Evolutionary conservation across 805 yeast species (phyloP), one percentile per base, ranked within the genome.

Genomic region (Diddensiella santjacobensis): DNA sequence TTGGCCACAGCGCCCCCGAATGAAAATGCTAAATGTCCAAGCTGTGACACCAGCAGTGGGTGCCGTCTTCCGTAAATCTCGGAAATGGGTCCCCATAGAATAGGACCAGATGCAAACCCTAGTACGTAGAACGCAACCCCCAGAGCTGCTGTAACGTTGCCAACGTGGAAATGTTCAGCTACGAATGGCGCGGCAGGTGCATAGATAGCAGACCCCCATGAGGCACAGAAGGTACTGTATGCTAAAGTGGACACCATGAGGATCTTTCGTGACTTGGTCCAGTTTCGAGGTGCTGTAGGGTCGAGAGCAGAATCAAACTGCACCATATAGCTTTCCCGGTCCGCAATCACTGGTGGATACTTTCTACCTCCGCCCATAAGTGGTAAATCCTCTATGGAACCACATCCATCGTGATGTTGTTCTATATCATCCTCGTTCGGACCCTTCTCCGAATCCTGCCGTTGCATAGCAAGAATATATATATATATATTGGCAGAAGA

Each of bases 91-190:
- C 93, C 96, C 87, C 93, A 90, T 30, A 87, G 60, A 44, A 90
- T 72, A 3, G 98, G 98, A 17, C 97, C 96, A 0, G 88, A 76
- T 1, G 96, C 97, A 67, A 90, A 91, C 10, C 97, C 98, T 37
- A 88, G 66, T 15, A 90, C 96, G 59, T 79, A 90, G 20, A 89
- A 71, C 0, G 96, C 80, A 6, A 88, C 75, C 48, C 88, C 85
- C 40, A 91, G 72, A 18, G 86, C 76, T 11, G 84, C 83, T n/a
- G 81, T 90, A 8, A 80, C 84, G 4, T 60, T 53, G 38, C 85
- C 83, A 42, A 90, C 80, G 50, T 77, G 77, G 65, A 66, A 90
- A 33, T 73, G 66, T 42, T 56, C 68, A 54, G 75, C 64, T 26
- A 88, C 58, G 18, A 66, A 74, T 0, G 65, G 58, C 8, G 79